These are phyloP conservation scores for Paramecium sonneborni DNA, from an alignment of 73 alveolate species.

Conservation along the genomic window DNA sequence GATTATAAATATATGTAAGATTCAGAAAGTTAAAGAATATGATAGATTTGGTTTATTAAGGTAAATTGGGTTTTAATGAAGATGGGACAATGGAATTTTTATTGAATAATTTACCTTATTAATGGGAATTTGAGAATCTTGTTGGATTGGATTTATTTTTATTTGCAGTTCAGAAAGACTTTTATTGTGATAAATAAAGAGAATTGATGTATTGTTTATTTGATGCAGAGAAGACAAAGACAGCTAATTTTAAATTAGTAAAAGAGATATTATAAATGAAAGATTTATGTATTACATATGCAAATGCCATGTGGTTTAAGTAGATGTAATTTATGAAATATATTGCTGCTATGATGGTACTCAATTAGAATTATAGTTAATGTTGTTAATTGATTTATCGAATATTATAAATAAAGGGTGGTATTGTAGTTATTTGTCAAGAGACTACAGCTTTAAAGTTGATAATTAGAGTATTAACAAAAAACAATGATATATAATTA, in stretches of 20 bases:
- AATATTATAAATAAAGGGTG: slow-evolving; percentile 22
- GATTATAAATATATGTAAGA: slow-evolving; percentile 31
- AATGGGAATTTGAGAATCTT: slow-evolving; percentile 43
- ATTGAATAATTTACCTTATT: neutral
- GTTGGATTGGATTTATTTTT: neutral
- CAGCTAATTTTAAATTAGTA: slow-evolving; percentile 11
- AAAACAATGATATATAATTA: neutral
- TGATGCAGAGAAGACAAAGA: slow-evolving; percentile 56
- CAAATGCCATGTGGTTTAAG: slow-evolving; percentile 53
- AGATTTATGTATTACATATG: neutral
- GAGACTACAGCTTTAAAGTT: slow-evolving; percentile 32
- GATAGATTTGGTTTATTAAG: slow-evolving; percentile 20
- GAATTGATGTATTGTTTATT: slow-evolving; percentile 47
- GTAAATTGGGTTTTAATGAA: neutral
- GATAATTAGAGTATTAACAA: neutral
- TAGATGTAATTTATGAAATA: slow-evolving; percentile 46
- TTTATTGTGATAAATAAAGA: slow-evolving; percentile 40
- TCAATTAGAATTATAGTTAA: neutral
- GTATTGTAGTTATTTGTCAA: slow-evolving; percentile 7
- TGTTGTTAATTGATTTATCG: slow-evolving; percentile 20
- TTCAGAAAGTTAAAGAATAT: slow-evolving; percentile 21
- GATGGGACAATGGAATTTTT: slow-evolving; percentile 15
- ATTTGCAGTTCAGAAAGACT: slow-evolving; percentile 35
- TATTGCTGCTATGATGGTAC: slow-evolving; percentile 53
- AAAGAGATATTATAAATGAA: slow-evolving; percentile 29